Evolutionary conservation across 352 stramenopile genomes (phyloP), one percentile per base, ranked within the genome.

Genomic region (Pythium brachiatum): DNA sequence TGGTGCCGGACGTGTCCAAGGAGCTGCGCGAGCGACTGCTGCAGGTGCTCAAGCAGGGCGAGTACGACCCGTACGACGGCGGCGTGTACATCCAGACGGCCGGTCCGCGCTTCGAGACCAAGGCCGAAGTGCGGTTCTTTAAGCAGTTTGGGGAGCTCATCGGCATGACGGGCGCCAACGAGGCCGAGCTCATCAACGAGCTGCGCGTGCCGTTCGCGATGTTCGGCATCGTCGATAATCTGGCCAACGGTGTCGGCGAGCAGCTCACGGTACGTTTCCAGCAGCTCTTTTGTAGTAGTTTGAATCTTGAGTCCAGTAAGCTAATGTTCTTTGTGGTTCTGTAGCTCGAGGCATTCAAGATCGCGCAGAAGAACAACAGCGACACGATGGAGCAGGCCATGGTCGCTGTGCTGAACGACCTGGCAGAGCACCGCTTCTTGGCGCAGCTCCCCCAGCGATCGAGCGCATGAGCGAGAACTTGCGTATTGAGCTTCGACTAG

Each of bases 61-160:
- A 74, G 36, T 80, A 90, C 23, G 60, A 82, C 20, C 76, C 81
- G 36, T 72, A 89, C 56, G 78, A 92, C 39, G 86, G 82, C 34
- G 88, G 88, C 53, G 81, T 93, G 15, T 96, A 96, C 73, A 81
- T 95, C 48, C 89, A 96, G 73, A 89, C 83, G 29, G 70, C 78
- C 0, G 89, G 89, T 2, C 89, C 89, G 34, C 86, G 89, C 60
- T 96, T 96, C 63, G 89, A 96, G 72, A 96, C 89, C 54, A 95
- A 95, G 73, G 80, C 89, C 13, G 89, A 96, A 70, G 88, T 96
- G 75, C 84, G 84, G 48, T 95, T 94, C 71, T 93, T 96, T 57
- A 73, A 85, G 26, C 82, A 94, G 65, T 93, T 89, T 46, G 89
- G 88, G 9, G 76, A 96, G 36, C 67, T 96, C 55, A 83, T 96